Evolutionary conservation across 2,329 filamentous ascomycete genomes (phyloP), one percentile per base, ranked within the genome.

Genomic region (Trichothecium roseum): DNA sequence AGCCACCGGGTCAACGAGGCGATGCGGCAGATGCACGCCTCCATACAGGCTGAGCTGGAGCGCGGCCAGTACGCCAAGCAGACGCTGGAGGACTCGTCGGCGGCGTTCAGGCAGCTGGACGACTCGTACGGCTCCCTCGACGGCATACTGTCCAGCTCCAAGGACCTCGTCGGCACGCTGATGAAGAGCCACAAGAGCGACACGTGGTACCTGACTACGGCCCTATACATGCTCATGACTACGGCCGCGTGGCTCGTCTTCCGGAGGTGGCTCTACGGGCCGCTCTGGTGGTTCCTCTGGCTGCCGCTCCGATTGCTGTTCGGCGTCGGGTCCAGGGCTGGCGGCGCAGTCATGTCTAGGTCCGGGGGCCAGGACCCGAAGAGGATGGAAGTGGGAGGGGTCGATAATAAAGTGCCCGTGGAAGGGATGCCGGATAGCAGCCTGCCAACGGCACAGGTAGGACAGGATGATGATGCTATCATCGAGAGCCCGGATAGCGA

Each of bases 171-270:
- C 7, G 76, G 77, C 6, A 85, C 84, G 14, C 66, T 98, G 31
- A 63, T 96, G 32, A 76, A 77, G 41, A 91, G 84, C 43, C 86
- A 93, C 54, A 98, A 98, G 68, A 91, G 82, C 45, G 91, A 98
- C 54, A 95, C 88, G 3, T 98, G 91, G 91, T 98, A 98, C 55
- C 72, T 98, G 24, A 83, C 91, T 59, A 93, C 84, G 27, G 78
- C 88, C 3, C 78, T 96, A 45, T 93, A 88, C 54, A 69, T 95
- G 47, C 71, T 96, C 13, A 51, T 82, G 16, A 73, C 63, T 5
- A 95, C 87, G 1, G 77, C 88, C 29, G 68, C 66, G 20, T 98
- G 91, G 91, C 69, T 98, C 7, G 53, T 94, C 6, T 95, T 93
- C 51, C 69, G 91, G 18, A 68, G 91, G 30, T 66, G 89, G 28